phyloP scores from a whole-genome alignment of 2,329 filamentous ascomycete genomes.

The Pseudopyrenochaeta lycopersici region DNA sequence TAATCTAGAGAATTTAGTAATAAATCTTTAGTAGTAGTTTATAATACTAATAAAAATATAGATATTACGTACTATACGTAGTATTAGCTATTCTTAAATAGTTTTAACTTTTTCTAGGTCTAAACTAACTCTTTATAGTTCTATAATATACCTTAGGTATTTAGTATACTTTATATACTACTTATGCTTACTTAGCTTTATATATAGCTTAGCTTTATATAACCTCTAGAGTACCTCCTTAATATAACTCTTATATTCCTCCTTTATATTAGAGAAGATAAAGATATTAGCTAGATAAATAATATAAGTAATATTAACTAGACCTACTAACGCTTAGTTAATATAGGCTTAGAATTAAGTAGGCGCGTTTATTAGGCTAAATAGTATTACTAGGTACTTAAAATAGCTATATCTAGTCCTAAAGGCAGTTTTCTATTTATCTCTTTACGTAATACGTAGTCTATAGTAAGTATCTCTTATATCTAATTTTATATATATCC shows the following conservation, averaged over 20 bases:
- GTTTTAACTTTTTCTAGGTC: slow-evolving; percentile 1
- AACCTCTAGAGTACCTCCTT: slow-evolving; percentile 1
- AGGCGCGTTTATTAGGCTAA: too few species aligned
- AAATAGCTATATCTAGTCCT: too few species aligned
- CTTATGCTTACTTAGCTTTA: slow-evolving; percentile 8
- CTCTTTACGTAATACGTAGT: too few species aligned
- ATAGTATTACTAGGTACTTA: too few species aligned
- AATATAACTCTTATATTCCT: slow-evolving; percentile 4
- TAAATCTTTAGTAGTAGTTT: slow-evolving; percentile 10
- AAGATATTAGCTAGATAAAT: too few species aligned
- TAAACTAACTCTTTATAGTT: too few species aligned
- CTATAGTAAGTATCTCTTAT: too few species aligned
- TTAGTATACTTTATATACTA: slow-evolving; percentile 3
- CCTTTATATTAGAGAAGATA: slow-evolving; percentile 2
- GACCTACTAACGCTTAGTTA: not conserved
- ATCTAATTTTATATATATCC: too few species aligned
- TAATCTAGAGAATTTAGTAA: too few species aligned
- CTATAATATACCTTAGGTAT: slow-evolving; percentile 6
- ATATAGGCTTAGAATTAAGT: too few species aligned
- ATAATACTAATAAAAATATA: slow-evolving; percentile 10
- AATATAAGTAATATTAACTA: slow-evolving; percentile 1
- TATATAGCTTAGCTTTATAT: slow-evolving; percentile 4
- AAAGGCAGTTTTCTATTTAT: too few species aligned
- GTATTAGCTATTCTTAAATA: slow-evolving; percentile 5
- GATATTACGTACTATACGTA: slow-evolving; percentile 1